Base-by-base conservation (phyloP, 805 yeast species). In the Lipomyces yamadae region DNA sequence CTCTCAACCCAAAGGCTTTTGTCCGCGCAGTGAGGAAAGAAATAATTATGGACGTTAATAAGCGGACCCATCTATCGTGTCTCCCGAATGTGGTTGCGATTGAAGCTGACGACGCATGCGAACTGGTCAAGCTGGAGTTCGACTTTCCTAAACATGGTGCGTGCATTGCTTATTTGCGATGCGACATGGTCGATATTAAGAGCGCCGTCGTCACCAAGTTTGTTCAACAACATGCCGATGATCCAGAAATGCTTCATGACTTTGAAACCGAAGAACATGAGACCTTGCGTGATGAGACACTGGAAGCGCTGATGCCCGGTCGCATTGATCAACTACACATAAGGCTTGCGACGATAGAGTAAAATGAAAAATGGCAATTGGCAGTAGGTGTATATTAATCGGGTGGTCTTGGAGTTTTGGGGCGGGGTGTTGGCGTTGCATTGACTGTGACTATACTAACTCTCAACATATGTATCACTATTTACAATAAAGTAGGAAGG, bases 51-150 rank as follows among this genome's bases (percentile, higher is more conserved):
- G 69, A 65, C 32, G 39, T 58, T 4, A 53, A 18, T 42, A 69
- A 62, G 34, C 64, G 67, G 3, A 54, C 70, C n/a, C 60, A 54
- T 24, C 54, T 68, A 2, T 61, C 71, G 11, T 58, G 60, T n/a
- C 59, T 67, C 18, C 60, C 67, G 2, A 24, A 53, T 13, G 60
- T 68, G 10, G 30, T 34, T n/a, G 62, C 35, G 11, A 66, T 68
- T 15, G 71, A 68, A 57, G 62, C 71, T 13, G 71, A 68, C 60
- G 67, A 61, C n/a, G 64, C 66, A 2, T 66, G 66, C 34, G 65
- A 63, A n/a, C 65, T 68, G 7, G 56, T 68, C 3, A 63, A 63
- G 55, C 62, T 68, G 10, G 60, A 63, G 32, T 48, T 68, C 13
- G 58, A 35, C 2, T 18, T 64, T 18, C 37, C 64, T 4, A n/a